Percentiles rank a stretch among this genome's conserved stretches.
Conservation (phyloP, 1,139 yeast species). For the Pichia sp. region DNA sequence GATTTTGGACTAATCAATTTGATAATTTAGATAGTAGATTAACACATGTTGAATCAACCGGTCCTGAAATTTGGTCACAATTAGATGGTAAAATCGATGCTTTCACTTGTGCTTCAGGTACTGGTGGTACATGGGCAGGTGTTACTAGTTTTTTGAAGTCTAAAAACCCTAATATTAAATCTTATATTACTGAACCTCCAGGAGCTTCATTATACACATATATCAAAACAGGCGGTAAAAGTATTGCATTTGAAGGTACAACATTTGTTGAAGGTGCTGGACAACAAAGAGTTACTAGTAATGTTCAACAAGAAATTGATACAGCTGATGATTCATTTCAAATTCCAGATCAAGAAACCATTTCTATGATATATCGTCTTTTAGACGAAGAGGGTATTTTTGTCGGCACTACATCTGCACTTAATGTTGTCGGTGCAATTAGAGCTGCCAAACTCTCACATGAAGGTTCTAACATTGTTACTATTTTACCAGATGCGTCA, state of each 20-base stretch:
- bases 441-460: conserved; percentile 50
- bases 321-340: conserved; percentile 67
- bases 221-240: conserved; percentile 41
- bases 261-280: conserved; percentile 96
- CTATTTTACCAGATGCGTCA: conserved; percentile 81
- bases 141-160: conserved; percentile 68
- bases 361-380: conserved; percentile 73
- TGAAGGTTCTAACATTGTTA: conserved; percentile 75
- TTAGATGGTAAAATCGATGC: conserved; percentile 71
- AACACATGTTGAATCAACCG: conserved; percentile 86
- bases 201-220: conserved; percentile 81
- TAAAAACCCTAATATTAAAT: conserved; percentile 32
- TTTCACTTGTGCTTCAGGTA: conserved; percentile 87
- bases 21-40: conserved; percentile 83
- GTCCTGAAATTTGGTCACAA: conserved; percentile 89
- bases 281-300: conserved; percentile 85
- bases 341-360: conserved; percentile 66
- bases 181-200: conserved; percentile 86
- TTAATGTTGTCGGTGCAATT: conserved; percentile 71
- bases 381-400: conserved; percentile 86
- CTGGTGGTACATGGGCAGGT: conserved; percentile 91
- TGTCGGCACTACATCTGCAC: conserved; percentile 76
- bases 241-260: conserved; percentile 55
- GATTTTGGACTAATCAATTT: conserved; percentile 90
- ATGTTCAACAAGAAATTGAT: conserved; percentile 65